A percentile compares a stretch with the other conserved stretches of the same genome.
Conservation (phyloP, 2,329 filamentous ascomycete species). For the Sporothrix humicola region DNA sequence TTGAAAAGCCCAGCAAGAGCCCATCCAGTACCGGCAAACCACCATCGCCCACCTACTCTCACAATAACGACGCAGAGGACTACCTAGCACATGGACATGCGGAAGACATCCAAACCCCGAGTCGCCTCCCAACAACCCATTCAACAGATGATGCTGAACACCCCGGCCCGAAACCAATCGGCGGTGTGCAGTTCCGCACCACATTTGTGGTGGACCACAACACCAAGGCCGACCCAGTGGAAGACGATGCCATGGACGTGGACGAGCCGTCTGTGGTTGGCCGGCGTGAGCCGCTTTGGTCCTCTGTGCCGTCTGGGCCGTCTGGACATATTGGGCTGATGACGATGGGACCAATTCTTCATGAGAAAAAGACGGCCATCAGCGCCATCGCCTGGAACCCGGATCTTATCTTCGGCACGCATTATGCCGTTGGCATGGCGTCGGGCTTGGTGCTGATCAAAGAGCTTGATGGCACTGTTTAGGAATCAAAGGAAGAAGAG, state of each 20-base stretch:
- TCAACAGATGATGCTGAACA: too few relatives aligned
- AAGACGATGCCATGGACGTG: slow-evolving; percentile 43
- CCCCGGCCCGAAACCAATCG: background rate
- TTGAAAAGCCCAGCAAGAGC: too few relatives aligned
- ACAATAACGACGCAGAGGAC: too few relatives aligned
- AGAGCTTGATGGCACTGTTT: slow-evolving; percentile 53
- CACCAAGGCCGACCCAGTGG: slow-evolving; percentile 33
- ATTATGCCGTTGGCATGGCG: slow-evolving; percentile 70
- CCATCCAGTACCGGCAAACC: too few relatives aligned
- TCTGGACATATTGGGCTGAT: background rate
- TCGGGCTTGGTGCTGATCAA: slow-evolving; percentile 70
- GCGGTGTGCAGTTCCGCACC: background rate
- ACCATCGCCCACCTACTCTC: too few relatives aligned
- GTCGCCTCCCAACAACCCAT: too few relatives aligned
- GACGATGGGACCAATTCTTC: slow-evolving; percentile 44
- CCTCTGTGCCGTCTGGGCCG: background rate
- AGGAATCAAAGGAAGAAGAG: background rate
- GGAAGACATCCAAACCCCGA: slow-evolving; percentile 34
- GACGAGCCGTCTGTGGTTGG: slow-evolving; percentile 30
- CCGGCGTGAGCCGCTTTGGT: background rate
- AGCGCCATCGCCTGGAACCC: slow-evolving; percentile 71
- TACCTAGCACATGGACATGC: too few relatives aligned
- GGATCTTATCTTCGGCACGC: slow-evolving; percentile 67
- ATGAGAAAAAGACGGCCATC: slow-evolving; percentile 68
- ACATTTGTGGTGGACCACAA: slow-evolving; percentile 14